phyloP scores from a whole-genome alignment of 2,329 filamentous ascomycete species.

The Botrytis hyacinthi region DNA sequence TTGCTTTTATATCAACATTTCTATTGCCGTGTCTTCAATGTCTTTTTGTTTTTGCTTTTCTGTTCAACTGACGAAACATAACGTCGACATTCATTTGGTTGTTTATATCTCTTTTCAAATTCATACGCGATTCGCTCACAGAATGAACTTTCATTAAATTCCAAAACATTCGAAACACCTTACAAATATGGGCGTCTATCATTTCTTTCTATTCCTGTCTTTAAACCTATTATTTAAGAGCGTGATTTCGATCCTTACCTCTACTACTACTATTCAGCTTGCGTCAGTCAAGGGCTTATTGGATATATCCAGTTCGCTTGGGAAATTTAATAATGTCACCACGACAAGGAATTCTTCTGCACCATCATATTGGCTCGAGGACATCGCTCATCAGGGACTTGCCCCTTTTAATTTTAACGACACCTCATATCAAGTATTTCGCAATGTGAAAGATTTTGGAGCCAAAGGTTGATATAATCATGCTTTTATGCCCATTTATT shows the following conservation, averaged over 20 bases:
- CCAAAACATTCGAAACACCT: not conserved
- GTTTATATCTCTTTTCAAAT: not conserved
- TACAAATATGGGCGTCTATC: not conserved
- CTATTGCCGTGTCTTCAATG: not conserved
- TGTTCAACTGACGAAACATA: not conserved
- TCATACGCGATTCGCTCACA: not conserved
- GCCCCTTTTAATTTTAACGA: slow-evolving; percentile 22
- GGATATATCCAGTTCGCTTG: not conserved
- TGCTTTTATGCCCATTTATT: slow-evolving; percentile 63
- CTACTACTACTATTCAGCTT: not conserved
- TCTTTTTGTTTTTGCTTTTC: not conserved
- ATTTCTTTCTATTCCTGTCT: not conserved
- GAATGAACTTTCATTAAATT: slow-evolving; percentile 4
- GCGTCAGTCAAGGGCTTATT: not conserved
- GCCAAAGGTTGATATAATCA: slow-evolving; percentile 26
- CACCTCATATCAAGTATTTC: slow-evolving; percentile 27
- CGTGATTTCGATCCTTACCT: not conserved
- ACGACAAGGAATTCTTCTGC: not conserved
- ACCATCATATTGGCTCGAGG: slow-evolving; percentile 27
- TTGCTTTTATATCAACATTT: slow-evolving; percentile 9
- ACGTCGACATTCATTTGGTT: not conserved
- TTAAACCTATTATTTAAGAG: not conserved
- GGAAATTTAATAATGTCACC: not conserved
- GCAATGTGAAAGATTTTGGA: slow-evolving; percentile 32
- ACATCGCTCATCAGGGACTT: slow-evolving; percentile 28